These are phyloP conservation scores for Cyberlindnera euphorbiiphila DNA, from an alignment of 805 yeast species.

Conservation along the genomic window DNA sequence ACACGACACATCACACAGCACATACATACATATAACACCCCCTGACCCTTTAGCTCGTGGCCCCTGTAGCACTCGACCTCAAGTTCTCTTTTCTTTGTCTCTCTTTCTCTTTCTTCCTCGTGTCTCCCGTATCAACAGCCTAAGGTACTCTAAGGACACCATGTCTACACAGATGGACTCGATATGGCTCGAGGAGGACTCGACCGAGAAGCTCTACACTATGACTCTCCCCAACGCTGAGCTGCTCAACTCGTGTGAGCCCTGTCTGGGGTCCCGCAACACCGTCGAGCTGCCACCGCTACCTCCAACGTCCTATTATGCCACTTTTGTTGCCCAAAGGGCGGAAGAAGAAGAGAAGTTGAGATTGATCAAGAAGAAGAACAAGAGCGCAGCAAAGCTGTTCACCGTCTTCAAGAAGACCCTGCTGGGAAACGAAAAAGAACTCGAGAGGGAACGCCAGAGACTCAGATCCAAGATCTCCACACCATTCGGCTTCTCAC, in stretches of 20 bases:
- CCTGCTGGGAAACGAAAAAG: no score
- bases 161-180: constrained; percentile 34
- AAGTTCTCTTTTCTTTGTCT: no score
- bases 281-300: constrained; percentile 37
- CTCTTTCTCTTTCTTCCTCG: no score
- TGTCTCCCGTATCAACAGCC: no score
- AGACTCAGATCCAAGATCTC: constrained; percentile 29
- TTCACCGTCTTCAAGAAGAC: constrained; percentile 32
- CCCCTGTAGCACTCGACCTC: no score
- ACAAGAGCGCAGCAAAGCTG: constrained; percentile 23
- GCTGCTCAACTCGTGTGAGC: constrained; percentile 33
- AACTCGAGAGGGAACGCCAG: not conserved
- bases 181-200: constrained; percentile 41
- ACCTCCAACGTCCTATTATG: constrained; percentile 27
- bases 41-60: no score
- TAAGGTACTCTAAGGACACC: no score
- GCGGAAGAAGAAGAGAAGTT: constrained; percentile 12
- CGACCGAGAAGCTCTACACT: constrained; percentile 28
- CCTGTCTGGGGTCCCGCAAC: constrained; percentile 30
- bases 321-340: constrained; percentile 6
- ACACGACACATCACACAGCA: no score
- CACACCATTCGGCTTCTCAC: constrained; percentile 37
- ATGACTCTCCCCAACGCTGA: constrained; percentile 30
- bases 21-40: no score
- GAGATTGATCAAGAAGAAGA: constrained; percentile 2